phyloP scores from a whole-genome alignment of 164 flowering plant genomes.

The Brasenia schreberi region DNA sequence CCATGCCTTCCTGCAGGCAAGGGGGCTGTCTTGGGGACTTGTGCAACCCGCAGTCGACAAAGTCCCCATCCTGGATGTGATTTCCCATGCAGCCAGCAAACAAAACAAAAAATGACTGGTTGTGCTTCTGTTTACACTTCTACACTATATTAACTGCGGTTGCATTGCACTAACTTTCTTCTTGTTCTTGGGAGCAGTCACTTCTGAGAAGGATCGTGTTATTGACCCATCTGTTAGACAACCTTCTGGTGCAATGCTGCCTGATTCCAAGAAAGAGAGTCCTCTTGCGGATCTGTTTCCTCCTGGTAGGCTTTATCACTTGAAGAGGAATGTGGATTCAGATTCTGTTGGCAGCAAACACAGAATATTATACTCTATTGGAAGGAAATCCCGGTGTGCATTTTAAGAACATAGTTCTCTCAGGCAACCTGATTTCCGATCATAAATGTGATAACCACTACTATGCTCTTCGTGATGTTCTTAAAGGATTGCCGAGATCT shows the following conservation, averaged over 20 bases:
- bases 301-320: slow-evolving; percentile 17
- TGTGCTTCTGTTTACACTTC: too few species aligned
- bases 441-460: slow-evolving; percentile 85
- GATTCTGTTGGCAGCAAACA: slow-evolving; percentile 9
- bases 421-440: slow-evolving; percentile 63
- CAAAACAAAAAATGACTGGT: too few species aligned
- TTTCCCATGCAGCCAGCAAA: too few species aligned
- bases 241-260: not conserved
- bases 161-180: not conserved
- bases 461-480: slow-evolving; percentile 80
- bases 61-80: too few species aligned
- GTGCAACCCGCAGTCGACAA: too few species aligned
- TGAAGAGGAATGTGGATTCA: slow-evolving; percentile 35
- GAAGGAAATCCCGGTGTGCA: slow-evolving; percentile 60
- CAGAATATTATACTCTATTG: slow-evolving; percentile 53
- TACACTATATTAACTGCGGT: too few species aligned
- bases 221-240: not conserved
- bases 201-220: slow-evolving; percentile 11
- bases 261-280: slow-evolving; percentile 3
- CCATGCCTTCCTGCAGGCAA: too few species aligned
- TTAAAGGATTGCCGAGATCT: slow-evolving; percentile 56
- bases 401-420: slow-evolving; percentile 60
- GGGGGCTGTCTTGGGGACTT: too few species aligned
- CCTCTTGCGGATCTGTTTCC: slow-evolving; percentile 46
- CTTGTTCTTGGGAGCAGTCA: slow-evolving; percentile 17